Conservation (phyloP, 1,284 basidiomycete species). For the Tausonia pullulans region DNA sequence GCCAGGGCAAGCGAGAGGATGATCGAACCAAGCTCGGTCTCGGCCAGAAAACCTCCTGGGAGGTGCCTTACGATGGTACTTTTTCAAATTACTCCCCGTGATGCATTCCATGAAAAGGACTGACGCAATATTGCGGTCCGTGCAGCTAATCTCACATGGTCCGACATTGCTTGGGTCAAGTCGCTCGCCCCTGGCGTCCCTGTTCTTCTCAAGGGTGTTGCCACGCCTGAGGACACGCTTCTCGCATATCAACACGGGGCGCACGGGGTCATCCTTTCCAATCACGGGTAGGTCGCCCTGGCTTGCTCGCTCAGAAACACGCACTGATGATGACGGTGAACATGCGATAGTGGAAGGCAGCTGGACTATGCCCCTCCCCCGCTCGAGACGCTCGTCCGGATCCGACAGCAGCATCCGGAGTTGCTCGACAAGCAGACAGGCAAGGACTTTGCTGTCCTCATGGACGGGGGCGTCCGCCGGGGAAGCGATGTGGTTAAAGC, state of each 20-base stretch:
- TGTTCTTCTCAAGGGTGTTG: constrained; percentile 39
- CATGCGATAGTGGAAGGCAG: neutral
- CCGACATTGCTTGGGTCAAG: constrained; percentile 36
- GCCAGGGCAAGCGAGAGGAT: constrained; percentile 34
- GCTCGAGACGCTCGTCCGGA: constrained; percentile 34
- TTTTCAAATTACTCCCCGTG: too few relatives aligned
- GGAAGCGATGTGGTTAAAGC: constrained; percentile 39
- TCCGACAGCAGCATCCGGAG: constrained; percentile 34
- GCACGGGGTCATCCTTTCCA: constrained; percentile 20
- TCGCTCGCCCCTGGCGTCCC: constrained; percentile 32
- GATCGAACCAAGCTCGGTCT: constrained; percentile 19
- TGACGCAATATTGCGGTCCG: too few relatives aligned
- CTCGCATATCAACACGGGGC: constrained; percentile 35
- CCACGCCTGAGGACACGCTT: constrained; percentile 34
- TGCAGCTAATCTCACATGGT: constrained; percentile 22
- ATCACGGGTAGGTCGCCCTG: constrained; percentile 31
- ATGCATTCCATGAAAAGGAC: too few relatives aligned
- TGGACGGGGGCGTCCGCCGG: constrained; percentile 38
- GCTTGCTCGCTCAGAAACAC: too few relatives aligned
- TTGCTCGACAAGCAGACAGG: constrained; percentile 37
- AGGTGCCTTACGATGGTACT: neutral
- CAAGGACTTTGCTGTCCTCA: constrained; percentile 46
- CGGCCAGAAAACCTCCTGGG: neutral
- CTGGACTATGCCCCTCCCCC: constrained; percentile 31
- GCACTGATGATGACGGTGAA: too few relatives aligned